phyloP scores from a whole-genome alignment of 164 flowering plant species.

The Vitis cinerea region DNA sequence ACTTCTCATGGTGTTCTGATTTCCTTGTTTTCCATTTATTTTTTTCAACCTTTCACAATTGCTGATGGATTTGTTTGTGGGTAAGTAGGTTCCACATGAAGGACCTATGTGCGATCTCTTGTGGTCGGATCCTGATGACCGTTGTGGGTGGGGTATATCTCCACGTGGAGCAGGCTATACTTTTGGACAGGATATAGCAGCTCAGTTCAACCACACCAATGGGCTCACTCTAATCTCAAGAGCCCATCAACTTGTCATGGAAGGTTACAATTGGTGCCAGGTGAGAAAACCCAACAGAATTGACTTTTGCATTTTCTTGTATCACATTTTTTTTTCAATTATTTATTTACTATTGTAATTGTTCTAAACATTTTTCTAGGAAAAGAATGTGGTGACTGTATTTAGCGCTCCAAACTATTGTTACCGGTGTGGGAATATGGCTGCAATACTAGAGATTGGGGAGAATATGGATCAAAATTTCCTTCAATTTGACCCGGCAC shows the following conservation, averaged over 20 bases:
- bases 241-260: slow-evolving; percentile 54
- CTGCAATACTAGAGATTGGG: slow-evolving; percentile 46
- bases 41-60: not conserved
- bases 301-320: not conserved
- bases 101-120: slow-evolving; percentile 54
- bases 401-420: slow-evolving; percentile 50
- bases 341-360: not conserved
- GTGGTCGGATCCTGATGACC: slow-evolving; percentile 53
- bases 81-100: slow-evolving; percentile 42
- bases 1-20: not conserved
- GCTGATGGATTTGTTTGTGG: not conserved
- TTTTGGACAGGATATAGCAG: slow-evolving; percentile 48
- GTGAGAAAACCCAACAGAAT: slow-evolving; percentile 9
- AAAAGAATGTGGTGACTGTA: slow-evolving; percentile 47
- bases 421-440: slow-evolving; percentile 50
- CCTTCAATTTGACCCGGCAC: slow-evolving; percentile 47
- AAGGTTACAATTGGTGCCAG: slow-evolving; percentile 50
- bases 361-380: slow-evolving; percentile 14
- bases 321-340: not conserved
- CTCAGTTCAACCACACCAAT: slow-evolving; percentile 45
- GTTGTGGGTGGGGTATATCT: slow-evolving; percentile 53
- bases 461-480: slow-evolving; percentile 51
- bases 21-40: not conserved
- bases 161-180: slow-evolving; percentile 52
- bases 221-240: slow-evolving; percentile 42